These are phyloP conservation scores for Annulohypoxylon truncatum DNA, from an alignment of 2,329 filamentous ascomycete species.

Conservation along the genomic window DNA sequence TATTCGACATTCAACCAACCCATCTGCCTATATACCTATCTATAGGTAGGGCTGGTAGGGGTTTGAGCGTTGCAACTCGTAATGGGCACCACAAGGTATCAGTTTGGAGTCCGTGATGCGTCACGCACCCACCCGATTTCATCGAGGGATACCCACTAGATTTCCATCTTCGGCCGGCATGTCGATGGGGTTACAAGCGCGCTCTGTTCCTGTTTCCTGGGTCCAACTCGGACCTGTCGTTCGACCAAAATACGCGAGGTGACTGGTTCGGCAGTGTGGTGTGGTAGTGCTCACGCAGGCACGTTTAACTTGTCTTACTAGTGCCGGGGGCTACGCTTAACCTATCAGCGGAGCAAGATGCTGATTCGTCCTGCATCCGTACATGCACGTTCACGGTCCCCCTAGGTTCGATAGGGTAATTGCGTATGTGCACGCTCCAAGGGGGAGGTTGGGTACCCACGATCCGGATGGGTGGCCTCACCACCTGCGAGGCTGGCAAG, in stretches of 20 bases:
- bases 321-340: constrained; percentile 1
- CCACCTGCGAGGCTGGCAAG: constrained; percentile 35
- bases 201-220: constrained; percentile 34
- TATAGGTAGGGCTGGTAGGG: neutral
- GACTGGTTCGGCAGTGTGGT: constrained; percentile 35
- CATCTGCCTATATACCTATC: neutral
- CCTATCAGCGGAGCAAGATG: constrained; percentile 25
- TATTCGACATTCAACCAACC: neutral
- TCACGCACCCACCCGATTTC: constrained; percentile 1
- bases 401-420: constrained; percentile 11
- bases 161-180: constrained; percentile 14
- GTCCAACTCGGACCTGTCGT: constrained; percentile 31
- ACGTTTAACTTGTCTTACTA: constrained; percentile 34
- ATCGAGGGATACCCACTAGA: constrained; percentile 11
- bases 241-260: constrained; percentile 25
- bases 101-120: neutral
- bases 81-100: neutral
- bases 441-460: constrained; percentile 20
- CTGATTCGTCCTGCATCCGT: constrained; percentile 18
- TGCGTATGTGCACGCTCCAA: constrained; percentile 11
- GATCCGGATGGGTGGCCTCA: constrained; percentile 39
- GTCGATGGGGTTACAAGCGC: constrained; percentile 19
- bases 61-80: neutral
- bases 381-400: constrained; percentile 28
- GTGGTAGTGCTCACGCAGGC: constrained; percentile 35